Evolutionary conservation across 306 rosid genomes (phyloP).

Genomic region (Herpetospermum pedunculosum): DNA sequence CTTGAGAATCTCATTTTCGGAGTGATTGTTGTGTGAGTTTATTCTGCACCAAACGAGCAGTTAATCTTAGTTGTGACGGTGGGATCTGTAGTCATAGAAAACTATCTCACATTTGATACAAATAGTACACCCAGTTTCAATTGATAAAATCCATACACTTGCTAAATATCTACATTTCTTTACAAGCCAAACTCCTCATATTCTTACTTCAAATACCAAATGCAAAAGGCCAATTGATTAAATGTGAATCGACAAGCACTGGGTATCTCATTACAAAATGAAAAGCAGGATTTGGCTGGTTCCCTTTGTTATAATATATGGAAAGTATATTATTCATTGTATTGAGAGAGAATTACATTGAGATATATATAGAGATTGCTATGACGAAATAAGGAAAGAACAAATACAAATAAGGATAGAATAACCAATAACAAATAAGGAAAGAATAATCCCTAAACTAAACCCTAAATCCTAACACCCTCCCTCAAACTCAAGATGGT

Average conservation of each 20-base stretch:
- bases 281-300: neutral
- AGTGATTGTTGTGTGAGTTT: conserved; percentile 30
- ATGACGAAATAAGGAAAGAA: no score
- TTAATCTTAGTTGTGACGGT: neutral
- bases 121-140: neutral
- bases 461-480: no score
- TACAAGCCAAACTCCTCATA: neutral
- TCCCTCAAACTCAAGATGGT: no score
- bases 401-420: no score
- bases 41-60: conserved; percentile 25
- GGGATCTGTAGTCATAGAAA: neutral
- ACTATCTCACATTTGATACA: neutral
- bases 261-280: neutral
- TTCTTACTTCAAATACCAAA: neutral
- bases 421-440: no score
- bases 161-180: neutral
- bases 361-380: no score
- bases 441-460: no score
- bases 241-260: neutral
- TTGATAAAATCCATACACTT: neutral
- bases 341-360: no score
- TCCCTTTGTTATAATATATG: no score
- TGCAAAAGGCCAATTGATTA: neutral
- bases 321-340: no score
- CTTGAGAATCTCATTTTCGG: conserved; percentile 66